phyloP scores from a whole-genome alignment of 2,329 filamentous ascomycete species.

The Trichoderma koningii region DNA sequence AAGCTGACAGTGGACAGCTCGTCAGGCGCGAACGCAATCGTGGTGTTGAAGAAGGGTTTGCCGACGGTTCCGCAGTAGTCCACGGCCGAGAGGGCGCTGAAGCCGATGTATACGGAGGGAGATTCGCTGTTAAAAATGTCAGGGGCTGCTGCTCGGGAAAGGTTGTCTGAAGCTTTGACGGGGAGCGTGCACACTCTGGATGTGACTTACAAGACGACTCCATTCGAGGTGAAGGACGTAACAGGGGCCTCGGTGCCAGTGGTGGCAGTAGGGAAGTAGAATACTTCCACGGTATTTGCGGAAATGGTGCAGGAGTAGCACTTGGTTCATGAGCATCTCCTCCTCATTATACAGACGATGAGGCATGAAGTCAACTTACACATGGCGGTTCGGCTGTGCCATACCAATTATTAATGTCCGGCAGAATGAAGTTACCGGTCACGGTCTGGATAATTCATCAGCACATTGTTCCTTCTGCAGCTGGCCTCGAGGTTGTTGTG shows the following conservation, averaged over 20 bases:
- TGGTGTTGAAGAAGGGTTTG: slow-evolving; percentile 20
- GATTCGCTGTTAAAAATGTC: slow-evolving; percentile 14
- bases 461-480: no score
- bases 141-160: background rate
- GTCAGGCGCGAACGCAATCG: slow-evolving; percentile 20
- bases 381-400: slow-evolving; percentile 24
- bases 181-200: no score
- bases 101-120: slow-evolving; percentile 26
- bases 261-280: background rate
- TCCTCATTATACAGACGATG: background rate
- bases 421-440: slow-evolving; percentile 17
- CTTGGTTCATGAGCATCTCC: slow-evolving; percentile 1
- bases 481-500: no score
- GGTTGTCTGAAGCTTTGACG: background rate
- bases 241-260: background rate
- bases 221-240: slow-evolving; percentile 24
- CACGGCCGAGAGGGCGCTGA: slow-evolving; percentile 23
- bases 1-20: slow-evolving; percentile 24
- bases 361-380: background rate
- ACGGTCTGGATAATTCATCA: background rate
- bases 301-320: slow-evolving; percentile 25
- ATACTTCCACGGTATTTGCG: slow-evolving; percentile 26
- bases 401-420: slow-evolving; percentile 11
- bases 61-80: slow-evolving; percentile 25
- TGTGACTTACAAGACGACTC: slow-evolving; percentile 19